Evolutionary conservation across 2,329 filamentous ascomycete genomes (phyloP).

Genomic region (Trichoderma sp.): DNA sequence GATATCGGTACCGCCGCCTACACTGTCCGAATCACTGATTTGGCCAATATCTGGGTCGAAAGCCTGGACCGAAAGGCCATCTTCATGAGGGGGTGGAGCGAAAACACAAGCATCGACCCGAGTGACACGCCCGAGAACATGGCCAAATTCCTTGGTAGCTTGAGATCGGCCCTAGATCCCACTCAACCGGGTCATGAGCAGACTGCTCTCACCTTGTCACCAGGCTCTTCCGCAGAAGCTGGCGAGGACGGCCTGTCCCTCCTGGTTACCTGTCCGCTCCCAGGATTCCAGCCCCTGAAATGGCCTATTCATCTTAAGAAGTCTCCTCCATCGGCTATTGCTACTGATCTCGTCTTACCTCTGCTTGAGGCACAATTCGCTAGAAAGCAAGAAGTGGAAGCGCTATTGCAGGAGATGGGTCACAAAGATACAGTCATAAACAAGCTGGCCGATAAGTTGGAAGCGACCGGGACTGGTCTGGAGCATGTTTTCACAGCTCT

Average conservation of each 20-base stretch:
- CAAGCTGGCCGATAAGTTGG: conserved; percentile 57
- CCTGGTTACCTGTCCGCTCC: conserved; percentile 60
- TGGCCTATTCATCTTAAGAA: conserved; percentile 65
- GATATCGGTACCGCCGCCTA: conserved; percentile 60
- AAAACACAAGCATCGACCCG: conserved; percentile 73
- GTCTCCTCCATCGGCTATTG: conserved; percentile 44
- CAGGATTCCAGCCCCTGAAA: conserved; percentile 62
- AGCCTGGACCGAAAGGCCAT: conserved; percentile 62
- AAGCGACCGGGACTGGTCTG: conserved; percentile 52
- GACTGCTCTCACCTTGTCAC: conserved; percentile 49
- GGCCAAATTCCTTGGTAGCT: conserved; percentile 64
- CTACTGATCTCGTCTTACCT: conserved; percentile 54
- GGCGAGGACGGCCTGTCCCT: conserved; percentile 51
- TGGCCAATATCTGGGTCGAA: conserved; percentile 74
- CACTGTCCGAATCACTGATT: conserved; percentile 67
- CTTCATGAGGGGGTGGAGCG: conserved; percentile 59
- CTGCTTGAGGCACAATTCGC: conserved; percentile 51
- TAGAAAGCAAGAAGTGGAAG: conserved; percentile 44
- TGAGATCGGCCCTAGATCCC: conserved; percentile 55
- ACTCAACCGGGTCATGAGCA: conserved; percentile 47
- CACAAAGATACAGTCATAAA: conserved; percentile 56
- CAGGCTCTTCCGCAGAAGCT: conserved; percentile 36
- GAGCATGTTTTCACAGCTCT: conserved; percentile 57
- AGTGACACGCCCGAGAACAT: conserved; percentile 69
- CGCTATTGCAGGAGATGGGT: conserved; percentile 46